phyloP scores from a whole-genome alignment of 192 early-diverging fungal species.

The Backusella parvicylindrica region DNA sequence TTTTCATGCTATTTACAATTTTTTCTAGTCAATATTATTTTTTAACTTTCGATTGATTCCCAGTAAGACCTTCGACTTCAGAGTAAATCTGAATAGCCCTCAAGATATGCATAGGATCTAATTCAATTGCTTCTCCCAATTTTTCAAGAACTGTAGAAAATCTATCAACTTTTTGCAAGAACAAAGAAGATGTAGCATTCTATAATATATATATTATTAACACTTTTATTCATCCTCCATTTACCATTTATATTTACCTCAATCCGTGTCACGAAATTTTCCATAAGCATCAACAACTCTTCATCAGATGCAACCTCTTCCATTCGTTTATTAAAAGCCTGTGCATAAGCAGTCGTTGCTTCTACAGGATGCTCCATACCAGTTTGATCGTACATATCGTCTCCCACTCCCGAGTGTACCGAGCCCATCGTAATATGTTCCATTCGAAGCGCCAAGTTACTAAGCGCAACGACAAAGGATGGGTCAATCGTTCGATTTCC shows the following conservation, averaged over 20 bases:
- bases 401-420: background rate
- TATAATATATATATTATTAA: slow-evolving; percentile 15
- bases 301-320: slow-evolving; percentile 47
- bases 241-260: slow-evolving; percentile 36
- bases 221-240: background rate
- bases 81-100: slow-evolving; percentile 65
- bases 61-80: slow-evolving; percentile 31
- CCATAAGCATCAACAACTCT: slow-evolving; percentile 44
- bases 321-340: slow-evolving; percentile 24
- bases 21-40: background rate
- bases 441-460: slow-evolving; percentile 19
- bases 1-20: background rate
- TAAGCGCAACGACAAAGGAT: background rate
- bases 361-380: background rate
- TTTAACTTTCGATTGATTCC: background rate
- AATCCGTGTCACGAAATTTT: slow-evolving; percentile 50
- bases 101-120: slow-evolving; percentile 58
- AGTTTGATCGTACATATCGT: background rate
- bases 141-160: slow-evolving; percentile 56
- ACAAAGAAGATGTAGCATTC: slow-evolving; percentile 60
- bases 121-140: slow-evolving; percentile 53
- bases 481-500: slow-evolving; percentile 13
- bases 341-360: background rate
- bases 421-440: slow-evolving; percentile 23
- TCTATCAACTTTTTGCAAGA: slow-evolving; percentile 48